Evolutionary conservation across 2,329 filamentous ascomycete genomes (phyloP).

Genomic region (Leptographium wingfieldii): DNA sequence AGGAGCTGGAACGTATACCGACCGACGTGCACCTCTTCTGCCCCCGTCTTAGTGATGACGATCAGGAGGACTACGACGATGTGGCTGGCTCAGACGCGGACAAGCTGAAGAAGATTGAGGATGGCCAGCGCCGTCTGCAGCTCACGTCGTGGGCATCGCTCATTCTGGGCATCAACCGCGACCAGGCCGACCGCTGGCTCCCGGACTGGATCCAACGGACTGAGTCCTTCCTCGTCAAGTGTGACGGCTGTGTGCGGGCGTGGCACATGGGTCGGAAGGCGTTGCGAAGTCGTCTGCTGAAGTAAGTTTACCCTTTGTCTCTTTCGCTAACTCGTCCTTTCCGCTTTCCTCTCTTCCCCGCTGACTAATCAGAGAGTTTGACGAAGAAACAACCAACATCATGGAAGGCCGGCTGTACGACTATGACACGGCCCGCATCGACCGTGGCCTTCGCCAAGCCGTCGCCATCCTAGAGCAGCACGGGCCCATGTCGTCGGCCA

Average conservation of each 20-base stretch:
- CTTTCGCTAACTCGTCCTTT: not conserved
- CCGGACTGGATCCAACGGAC: conserved; percentile 45
- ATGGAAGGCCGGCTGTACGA: conserved; percentile 27
- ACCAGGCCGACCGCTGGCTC: conserved; percentile 46
- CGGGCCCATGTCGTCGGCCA: conserved; percentile 31
- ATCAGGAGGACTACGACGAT: conserved; percentile 51
- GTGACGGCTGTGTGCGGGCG: conserved; percentile 58
- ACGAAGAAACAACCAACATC: conserved; percentile 24
- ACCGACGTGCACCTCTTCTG: conserved; percentile 53
- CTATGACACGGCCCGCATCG: conserved; percentile 22
- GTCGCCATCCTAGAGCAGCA: conserved; percentile 34
- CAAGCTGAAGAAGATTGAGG: conserved; percentile 43
- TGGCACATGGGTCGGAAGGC: conserved; percentile 59
- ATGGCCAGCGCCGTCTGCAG: conserved; percentile 43
- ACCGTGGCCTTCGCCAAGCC: conserved; percentile 32
- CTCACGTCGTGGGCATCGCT: conserved; percentile 56
- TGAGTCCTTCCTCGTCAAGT: conserved; percentile 46
- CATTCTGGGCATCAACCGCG: conserved; percentile 53
- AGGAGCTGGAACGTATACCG: conserved; percentile 30
- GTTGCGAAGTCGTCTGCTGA: conserved; percentile 49
- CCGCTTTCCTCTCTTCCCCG: not conserved
- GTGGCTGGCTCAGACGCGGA: conserved; percentile 31
- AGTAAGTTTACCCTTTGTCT: conserved; percentile 28
- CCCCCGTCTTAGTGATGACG: conserved; percentile 49
- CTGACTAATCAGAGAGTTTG: conserved; percentile 23